These are phyloP conservation scores for Lipomyces yarrowii DNA, from an alignment of 1,139 yeast species.

Conservation along the genomic window DNA sequence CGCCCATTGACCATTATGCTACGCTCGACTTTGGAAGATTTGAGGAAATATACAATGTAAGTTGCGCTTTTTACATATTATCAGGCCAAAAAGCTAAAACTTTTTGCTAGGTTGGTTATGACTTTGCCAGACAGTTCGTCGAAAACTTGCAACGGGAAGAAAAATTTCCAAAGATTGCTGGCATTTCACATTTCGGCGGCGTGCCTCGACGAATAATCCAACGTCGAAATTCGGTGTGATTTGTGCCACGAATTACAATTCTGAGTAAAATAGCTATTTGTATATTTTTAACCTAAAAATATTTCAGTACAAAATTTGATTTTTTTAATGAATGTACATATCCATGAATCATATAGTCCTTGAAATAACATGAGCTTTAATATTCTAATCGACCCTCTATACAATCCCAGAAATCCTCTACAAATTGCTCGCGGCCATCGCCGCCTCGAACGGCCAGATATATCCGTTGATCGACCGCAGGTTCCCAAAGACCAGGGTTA, in stretches of 20 bases:
- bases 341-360: neutral
- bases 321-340: neutral
- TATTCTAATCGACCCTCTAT: slow-evolving; percentile 51
- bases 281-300: no score
- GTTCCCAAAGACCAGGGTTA: slow-evolving; percentile 52
- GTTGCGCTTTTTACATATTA: neutral
- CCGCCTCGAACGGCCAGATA: slow-evolving; percentile 61
- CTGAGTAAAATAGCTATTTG: neutral
- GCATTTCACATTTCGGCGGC: slow-evolving; percentile 37
- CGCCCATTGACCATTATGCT: slow-evolving; percentile 90
- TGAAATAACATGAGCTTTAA: slow-evolving; percentile 1
- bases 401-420: slow-evolving; percentile 53
- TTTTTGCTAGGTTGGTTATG: slow-evolving; percentile 55
- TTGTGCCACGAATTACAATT: slow-evolving; percentile 36
- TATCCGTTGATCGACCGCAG: slow-evolving; percentile 53
- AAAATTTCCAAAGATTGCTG: slow-evolving; percentile 65
- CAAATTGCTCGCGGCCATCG: slow-evolving; percentile 49
- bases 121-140: slow-evolving; percentile 66
- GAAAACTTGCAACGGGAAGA: slow-evolving; percentile 56
- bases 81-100: slow-evolving; percentile 36
- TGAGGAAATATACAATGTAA: slow-evolving; percentile 71
- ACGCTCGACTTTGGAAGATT: slow-evolving; percentile 91
- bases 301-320: neutral
- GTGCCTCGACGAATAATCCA: slow-evolving; percentile 37
- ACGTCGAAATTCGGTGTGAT: slow-evolving; percentile 62